These are phyloP conservation scores for Populus trichocarpa DNA, from an alignment of 441 rosid genomes.

Conservation along the genomic window DNA sequence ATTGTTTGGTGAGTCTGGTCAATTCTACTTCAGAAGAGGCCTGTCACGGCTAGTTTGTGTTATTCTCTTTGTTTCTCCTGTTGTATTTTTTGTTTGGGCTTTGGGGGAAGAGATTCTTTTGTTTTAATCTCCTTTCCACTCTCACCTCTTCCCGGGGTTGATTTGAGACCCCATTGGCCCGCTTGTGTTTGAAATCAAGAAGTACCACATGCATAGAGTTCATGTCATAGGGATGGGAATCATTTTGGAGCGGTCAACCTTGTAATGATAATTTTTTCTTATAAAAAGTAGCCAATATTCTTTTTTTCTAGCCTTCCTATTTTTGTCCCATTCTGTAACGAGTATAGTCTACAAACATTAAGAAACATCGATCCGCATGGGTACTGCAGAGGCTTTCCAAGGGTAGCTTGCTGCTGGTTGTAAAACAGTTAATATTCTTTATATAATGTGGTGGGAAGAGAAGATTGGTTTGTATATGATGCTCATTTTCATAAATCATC, in stretches of 20 bases:
- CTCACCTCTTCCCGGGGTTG: background rate
- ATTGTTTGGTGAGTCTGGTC: conserved; percentile 10
- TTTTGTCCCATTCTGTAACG: conserved; percentile 17
- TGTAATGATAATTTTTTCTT: conserved; percentile 24
- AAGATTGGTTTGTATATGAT: conserved; percentile 11
- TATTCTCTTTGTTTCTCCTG: background rate
- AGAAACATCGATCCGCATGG: background rate
- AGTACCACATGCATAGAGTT: conserved; percentile 9
- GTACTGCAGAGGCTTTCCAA: background rate
- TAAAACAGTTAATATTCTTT: conserved; percentile 32
- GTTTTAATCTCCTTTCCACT: background rate
- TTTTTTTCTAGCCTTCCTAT: background rate
- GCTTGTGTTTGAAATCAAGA: conserved; percentile 8
- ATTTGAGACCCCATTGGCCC: conserved; percentile 8
- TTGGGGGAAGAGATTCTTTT: background rate
- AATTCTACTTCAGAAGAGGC: conserved; percentile 24
- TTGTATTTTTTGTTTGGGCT: background rate
- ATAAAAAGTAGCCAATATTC: conserved; percentile 11
- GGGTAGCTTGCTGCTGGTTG: conserved; percentile 23
- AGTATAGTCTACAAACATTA: conserved; percentile 13
- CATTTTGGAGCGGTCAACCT: conserved; percentile 5
- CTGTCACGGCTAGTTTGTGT: conserved; percentile 6
- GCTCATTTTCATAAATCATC: background rate
- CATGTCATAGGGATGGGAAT: background rate
- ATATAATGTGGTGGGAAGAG: conserved; percentile 19